Evolutionary conservation across 352 stramenopile species (phyloP), one percentile per base, ranked within the genome.

Genomic region (Phytopythium chamaehyphon): DNA sequence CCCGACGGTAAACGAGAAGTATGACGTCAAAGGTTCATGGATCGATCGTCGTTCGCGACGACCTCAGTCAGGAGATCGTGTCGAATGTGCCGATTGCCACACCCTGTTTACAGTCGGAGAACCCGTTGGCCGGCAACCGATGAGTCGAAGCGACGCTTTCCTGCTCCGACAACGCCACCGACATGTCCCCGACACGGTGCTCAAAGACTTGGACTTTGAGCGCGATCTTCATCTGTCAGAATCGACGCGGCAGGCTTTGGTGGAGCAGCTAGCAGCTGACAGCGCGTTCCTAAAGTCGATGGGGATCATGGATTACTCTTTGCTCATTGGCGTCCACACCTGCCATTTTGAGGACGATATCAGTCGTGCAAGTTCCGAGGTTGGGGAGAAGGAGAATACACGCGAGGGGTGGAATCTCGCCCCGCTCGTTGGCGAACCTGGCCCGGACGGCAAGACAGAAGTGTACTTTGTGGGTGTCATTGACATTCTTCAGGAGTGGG

Each of bases 381-480:
- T 31, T 16, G 33, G 9, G 21, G 40, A 8, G 9, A 21, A 40
- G 3, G 54, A 40, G 3, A 31, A 16, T 7, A 40, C 37, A 2
- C 15, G 12, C 22, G 62, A 55, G 1, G n/a, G 69, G 39, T 47
- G 71, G 49, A 54, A 60, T 39, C 59, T 64, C 15, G 55, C 71
- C 14, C 45, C 53, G 6, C 53, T 59, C 35, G 50, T 61, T 24
- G 46, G 39, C 15, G 39, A 84, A 6, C 51, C 69, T 1, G 57
- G 61, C 1, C 58, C 66, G 10, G 45, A 66, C 7, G 57, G 61
- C 22, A 35, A 62, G 1, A 61, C 73, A 4, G 77, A 89, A 55
- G 69, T 90, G 37, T 93, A 93, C 47, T 90, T 86, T 51, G 66
- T 93, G 6, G 83, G 83, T 10, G 89, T 93, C 42, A 93, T 93